Percentiles rank a stretch among this genome's conserved stretches.
phyloP scores from a whole-genome alignment of 2,329 filamentous ascomycete species.

The Metarhizium sp. region DNA sequence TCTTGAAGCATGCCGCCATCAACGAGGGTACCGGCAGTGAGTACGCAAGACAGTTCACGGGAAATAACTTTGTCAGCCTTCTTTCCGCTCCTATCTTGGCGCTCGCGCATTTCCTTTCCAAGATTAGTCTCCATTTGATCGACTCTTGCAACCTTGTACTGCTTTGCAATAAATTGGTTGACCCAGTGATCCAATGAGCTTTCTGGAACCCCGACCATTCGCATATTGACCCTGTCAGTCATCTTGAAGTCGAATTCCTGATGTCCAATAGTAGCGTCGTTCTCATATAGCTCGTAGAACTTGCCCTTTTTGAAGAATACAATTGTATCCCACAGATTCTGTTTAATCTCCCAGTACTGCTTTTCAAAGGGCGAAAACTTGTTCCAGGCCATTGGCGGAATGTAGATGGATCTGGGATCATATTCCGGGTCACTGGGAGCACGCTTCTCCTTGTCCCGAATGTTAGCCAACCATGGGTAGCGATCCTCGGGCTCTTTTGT shows the following conservation, averaged over 20 bases:
- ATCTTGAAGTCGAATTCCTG: conserved; percentile 96
- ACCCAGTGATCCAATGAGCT: conserved; percentile 95
- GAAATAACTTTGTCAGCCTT: conserved; percentile 91
- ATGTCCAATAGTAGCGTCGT: conserved; percentile 92
- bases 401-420: conserved; percentile 82
- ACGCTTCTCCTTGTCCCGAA: conserved; percentile 76
- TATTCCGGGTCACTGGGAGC: conserved; percentile 75
- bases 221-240: conserved; percentile 97
- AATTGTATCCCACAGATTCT: conserved; percentile 93
- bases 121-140: conserved; percentile 95
- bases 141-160: conserved; percentile 92
- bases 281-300: conserved; percentile 97
- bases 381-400: conserved; percentile 69
- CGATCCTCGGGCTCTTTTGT: conserved; percentile 75
- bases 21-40: conserved; percentile 87
- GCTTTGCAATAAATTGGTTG: conserved; percentile 96
- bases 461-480: conserved; percentile 83
- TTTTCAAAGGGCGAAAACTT: conserved; percentile 93
- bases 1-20: conserved; percentile 96
- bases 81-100: conserved; percentile 53
- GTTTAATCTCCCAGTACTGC: conserved; percentile 99
- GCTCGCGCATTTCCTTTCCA: conserved; percentile 97
- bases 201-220: conserved; percentile 97
- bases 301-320: conserved; percentile 99
- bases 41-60: conserved; percentile 79